Percentiles rank a stretch among this genome's conserved stretches.
phyloP scores from a whole-genome alignment of 441 rosid genomes.

The Kokia cookei region DNA sequence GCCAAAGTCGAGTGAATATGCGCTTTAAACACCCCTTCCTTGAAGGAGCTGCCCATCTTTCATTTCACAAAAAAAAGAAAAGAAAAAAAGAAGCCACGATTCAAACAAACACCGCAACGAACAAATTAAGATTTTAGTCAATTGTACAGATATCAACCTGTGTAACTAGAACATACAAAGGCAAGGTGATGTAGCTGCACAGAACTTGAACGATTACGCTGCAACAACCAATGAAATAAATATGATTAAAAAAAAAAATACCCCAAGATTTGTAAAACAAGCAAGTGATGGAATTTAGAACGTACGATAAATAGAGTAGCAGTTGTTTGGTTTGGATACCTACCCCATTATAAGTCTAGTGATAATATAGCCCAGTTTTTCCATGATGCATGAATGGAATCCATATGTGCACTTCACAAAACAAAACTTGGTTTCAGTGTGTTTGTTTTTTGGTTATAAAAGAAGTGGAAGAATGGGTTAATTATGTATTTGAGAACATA shows the following conservation, averaged over 20 bases:
- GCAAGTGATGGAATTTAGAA: neutral
- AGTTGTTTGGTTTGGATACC: slow-evolving; percentile 8
- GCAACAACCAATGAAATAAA: neutral
- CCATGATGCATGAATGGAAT: slow-evolving; percentile 79
- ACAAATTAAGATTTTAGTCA: neutral
- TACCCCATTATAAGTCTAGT: slow-evolving; percentile 84
- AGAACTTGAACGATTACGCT: slow-evolving; percentile 77
- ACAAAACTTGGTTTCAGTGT: neutral
- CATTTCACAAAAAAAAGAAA: neutral
- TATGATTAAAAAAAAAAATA: too few species aligned
- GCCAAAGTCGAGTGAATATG: slow-evolving; percentile 12
- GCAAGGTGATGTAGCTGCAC: slow-evolving; percentile 88
- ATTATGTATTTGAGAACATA: slow-evolving; percentile 11
- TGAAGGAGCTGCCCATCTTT: slow-evolving; percentile 69
- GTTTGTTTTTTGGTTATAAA: too few species aligned
- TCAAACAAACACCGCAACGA: neutral
- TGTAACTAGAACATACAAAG: slow-evolving; percentile 69
- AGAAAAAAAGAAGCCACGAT: neutral
- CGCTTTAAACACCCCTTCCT: slow-evolving; percentile 34
- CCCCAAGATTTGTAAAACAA: neutral
- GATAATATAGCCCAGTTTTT: slow-evolving; percentile 46
- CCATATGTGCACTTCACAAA: slow-evolving; percentile 65
- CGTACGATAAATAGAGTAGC: neutral
- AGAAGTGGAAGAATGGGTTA: neutral
- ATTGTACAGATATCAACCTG: slow-evolving; percentile 34